These are phyloP conservation scores for Trypanosoma grayi DNA, from an alignment of 208 protist species.

Conservation along the genomic window DNA sequence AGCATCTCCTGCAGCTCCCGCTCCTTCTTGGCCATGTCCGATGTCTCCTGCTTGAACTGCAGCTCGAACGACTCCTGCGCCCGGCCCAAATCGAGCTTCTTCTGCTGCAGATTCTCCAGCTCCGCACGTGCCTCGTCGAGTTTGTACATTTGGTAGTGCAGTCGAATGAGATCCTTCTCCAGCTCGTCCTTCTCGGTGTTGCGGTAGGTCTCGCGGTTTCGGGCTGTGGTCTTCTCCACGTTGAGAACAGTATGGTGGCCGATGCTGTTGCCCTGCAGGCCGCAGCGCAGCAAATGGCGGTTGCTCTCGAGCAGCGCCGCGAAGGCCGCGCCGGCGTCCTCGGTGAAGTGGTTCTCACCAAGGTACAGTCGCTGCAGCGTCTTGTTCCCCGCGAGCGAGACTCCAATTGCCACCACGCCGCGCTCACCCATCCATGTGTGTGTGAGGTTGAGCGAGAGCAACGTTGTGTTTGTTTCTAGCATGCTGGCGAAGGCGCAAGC, in stretches of 20 bases:
- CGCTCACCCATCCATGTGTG: constrained; percentile 74
- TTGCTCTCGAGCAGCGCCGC: constrained; percentile 78
- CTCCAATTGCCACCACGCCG: constrained; percentile 80
- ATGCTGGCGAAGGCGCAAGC: constrained; percentile 71
- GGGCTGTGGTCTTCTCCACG: constrained; percentile 43
- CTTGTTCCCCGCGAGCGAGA: constrained; percentile 69
- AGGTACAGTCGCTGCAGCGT: constrained; percentile 63
- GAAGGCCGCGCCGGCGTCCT: constrained; percentile 66
- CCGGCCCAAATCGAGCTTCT: constrained; percentile 63
- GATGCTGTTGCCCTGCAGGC: constrained; percentile 66
- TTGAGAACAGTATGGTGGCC: constrained; percentile 60
- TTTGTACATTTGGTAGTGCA: constrained; percentile 91
- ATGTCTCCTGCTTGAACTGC: constrained; percentile 80
- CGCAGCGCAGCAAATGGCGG: constrained; percentile 39
- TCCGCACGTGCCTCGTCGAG: constrained; percentile 78
- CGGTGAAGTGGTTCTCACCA: constrained; percentile 81
- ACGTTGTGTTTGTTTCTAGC: constrained; percentile 39
- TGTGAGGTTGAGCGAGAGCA: constrained; percentile 68
- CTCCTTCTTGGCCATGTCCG: constrained; percentile 56
- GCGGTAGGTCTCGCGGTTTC: constrained; percentile 44
- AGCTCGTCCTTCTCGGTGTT: constrained; percentile 70
- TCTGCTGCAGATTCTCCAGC: constrained; percentile 63
- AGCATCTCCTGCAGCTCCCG: constrained; percentile 69
- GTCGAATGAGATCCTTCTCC: constrained; percentile 67
- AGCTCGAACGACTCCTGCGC: constrained; percentile 67